Conservation (phyloP, 2,329 filamentous ascomycete genomes). For the Ophiostoma triangulosporum region DNA sequence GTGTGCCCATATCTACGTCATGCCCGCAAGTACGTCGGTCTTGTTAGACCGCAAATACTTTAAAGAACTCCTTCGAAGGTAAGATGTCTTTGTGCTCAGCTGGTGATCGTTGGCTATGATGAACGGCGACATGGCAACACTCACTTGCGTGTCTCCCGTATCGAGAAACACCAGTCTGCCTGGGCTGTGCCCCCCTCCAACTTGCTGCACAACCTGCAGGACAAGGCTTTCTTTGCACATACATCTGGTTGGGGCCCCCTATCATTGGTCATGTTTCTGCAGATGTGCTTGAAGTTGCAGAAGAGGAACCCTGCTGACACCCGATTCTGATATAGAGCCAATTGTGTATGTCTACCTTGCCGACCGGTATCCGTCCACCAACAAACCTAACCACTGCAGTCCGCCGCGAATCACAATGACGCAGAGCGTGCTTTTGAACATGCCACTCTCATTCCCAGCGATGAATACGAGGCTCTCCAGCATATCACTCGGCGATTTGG, state of each 20-base stretch:
- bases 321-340: not conserved
- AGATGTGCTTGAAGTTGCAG: too few species aligned
- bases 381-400: not conserved
- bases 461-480: constrained; percentile 48
- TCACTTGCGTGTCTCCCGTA: too few species aligned
- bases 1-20: not conserved
- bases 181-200: too few species aligned
- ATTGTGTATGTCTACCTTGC: not conserved
- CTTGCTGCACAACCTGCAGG: too few species aligned
- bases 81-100: constrained; percentile 18
- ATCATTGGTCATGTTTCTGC: too few species aligned
- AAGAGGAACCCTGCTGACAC: not conserved
- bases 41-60: constrained; percentile 48
- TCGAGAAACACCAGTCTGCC: too few species aligned
- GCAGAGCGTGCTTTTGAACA: constrained; percentile 13
- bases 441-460: constrained; percentile 29
- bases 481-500: constrained; percentile 39
- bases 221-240: too few species aligned
- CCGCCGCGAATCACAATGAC: constrained; percentile 29
- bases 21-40: constrained; percentile 23
- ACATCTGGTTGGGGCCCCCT: too few species aligned
- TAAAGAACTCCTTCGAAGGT: constrained; percentile 49
- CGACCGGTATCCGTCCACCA: not conserved
- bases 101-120: not conserved
- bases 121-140: too few species aligned